Conservation (phyloP, 257 asterid species). For the Solanum chilense region DNA sequence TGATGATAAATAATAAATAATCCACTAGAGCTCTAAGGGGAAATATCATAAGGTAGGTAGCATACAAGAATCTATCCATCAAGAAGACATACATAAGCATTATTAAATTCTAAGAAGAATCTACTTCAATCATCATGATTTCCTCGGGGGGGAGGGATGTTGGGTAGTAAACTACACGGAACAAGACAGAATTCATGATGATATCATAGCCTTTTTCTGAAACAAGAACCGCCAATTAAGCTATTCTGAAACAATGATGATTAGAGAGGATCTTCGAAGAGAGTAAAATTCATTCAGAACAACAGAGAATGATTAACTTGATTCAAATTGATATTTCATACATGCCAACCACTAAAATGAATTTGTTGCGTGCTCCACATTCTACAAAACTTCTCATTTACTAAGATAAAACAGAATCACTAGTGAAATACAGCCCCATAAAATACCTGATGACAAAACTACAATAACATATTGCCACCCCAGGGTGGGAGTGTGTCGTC, state of each 20-base stretch:
- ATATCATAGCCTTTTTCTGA: background rate
- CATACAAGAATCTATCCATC: background rate
- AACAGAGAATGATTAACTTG: background rate
- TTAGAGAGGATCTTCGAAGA: background rate
- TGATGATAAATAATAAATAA: background rate
- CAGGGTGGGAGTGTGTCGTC: conserved; percentile 78
- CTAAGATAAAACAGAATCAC: background rate
- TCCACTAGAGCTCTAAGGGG: background rate
- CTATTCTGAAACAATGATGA: background rate
- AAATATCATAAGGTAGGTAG: background rate
- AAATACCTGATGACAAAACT: conserved; percentile 78
- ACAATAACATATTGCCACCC: conserved; percentile 95
- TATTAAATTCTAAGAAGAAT: background rate
- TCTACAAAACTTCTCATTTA: background rate
- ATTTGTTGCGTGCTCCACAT: background rate
- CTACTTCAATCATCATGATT: background rate
- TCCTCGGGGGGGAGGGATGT: background rate
- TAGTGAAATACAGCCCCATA: background rate
- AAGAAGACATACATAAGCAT: background rate
- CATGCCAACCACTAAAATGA: background rate
- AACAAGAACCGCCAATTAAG: background rate
- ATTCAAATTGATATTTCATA: background rate
- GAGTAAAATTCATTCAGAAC: background rate
- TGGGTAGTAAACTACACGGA: background rate
- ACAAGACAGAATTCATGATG: background rate